Conservation (phyloP, 2,329 filamentous ascomycete species). For the Endoconidiophora polonica region DNA sequence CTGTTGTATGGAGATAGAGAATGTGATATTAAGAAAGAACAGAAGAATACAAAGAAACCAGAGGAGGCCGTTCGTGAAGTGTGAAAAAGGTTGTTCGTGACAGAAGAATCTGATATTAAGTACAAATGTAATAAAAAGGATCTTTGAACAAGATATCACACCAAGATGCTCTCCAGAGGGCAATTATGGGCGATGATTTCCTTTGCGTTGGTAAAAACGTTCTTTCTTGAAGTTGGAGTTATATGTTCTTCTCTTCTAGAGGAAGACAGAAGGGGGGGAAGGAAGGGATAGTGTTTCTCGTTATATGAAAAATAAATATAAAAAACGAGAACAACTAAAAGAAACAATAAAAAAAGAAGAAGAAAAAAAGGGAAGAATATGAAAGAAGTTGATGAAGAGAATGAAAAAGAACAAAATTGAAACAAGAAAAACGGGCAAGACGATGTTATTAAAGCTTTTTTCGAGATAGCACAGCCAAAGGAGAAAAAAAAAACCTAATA, state of each 20-base stretch:
- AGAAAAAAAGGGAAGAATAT: conserved; percentile 6
- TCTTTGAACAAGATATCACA: neutral
- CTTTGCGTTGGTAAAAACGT: neutral
- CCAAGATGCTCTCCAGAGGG: too few relatives aligned
- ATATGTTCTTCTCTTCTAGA: neutral
- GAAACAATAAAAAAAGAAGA: conserved; percentile 1
- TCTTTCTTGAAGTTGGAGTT: too few relatives aligned
- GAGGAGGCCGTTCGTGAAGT: neutral
- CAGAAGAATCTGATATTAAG: neutral
- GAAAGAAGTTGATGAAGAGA: conserved; percentile 5
- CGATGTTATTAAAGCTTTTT: neutral
- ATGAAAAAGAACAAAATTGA: conserved; percentile 2
- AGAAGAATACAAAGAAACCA: conserved; percentile 1
- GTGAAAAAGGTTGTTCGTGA: neutral
- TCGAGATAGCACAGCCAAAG: too few relatives aligned
- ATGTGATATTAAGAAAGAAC: conserved; percentile 1
- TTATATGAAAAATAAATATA: neutral
- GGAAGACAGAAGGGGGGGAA: neutral
- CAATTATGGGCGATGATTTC: neutral
- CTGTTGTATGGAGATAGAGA: conserved; percentile 3
- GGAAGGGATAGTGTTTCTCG: too few relatives aligned
- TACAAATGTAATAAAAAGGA: neutral
- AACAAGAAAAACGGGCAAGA: neutral
- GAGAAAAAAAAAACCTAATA: too few relatives aligned
- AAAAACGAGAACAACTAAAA: neutral